These are phyloP conservation scores for Kingdonia uniflora DNA, from an alignment of 164 flowering plant species.

Conservation along the genomic window DNA sequence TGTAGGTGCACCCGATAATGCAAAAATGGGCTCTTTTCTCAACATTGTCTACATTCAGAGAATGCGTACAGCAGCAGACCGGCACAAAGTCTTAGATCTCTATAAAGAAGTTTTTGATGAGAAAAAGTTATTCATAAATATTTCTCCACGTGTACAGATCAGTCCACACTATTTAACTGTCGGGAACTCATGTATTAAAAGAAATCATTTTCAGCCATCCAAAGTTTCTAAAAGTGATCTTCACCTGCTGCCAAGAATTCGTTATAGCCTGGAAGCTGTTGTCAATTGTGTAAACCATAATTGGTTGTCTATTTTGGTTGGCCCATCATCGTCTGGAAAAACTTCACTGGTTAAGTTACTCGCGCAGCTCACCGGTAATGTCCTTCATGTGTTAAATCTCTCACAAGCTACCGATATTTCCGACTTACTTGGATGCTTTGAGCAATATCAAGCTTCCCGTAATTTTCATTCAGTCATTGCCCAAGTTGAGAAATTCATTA, in stretches of 20 bases:
- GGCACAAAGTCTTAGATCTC: slow-evolving; percentile 50
- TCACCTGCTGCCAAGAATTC: slow-evolving; percentile 60
- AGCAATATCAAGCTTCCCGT: slow-evolving; percentile 73
- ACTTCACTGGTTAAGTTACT: slow-evolving; percentile 74
- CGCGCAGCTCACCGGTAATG: slow-evolving; percentile 82
- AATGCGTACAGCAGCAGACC: slow-evolving; percentile 82
- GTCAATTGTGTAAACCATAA: slow-evolving; percentile 52
- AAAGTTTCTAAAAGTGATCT: slow-evolving; percentile 27
- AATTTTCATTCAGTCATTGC: slow-evolving; percentile 39
- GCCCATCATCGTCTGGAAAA: slow-evolving; percentile 92
- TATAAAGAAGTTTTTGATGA: slow-evolving; percentile 63
- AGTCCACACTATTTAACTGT: slow-evolving; percentile 39
- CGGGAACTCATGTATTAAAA: slow-evolving; percentile 39
- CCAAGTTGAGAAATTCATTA: slow-evolving; percentile 45
- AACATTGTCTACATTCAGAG: slow-evolving; percentile 66
- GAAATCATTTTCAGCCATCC: slow-evolving; percentile 34
- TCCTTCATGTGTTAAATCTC: slow-evolving; percentile 69
- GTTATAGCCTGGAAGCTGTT: slow-evolving; percentile 71
- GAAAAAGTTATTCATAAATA: slow-evolving; percentile 45
- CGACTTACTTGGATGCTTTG: slow-evolving; percentile 93
- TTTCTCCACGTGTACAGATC: slow-evolving; percentile 53
- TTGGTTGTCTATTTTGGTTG: slow-evolving; percentile 81
- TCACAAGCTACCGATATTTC: slow-evolving; percentile 90
- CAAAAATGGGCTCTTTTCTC: slow-evolving; percentile 48
- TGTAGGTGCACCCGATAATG: slow-evolving; percentile 47